These are phyloP conservation scores for Aspergillus chevalieri DNA, from an alignment of 2,329 filamentous ascomycete genomes.

Conservation along the genomic window DNA sequence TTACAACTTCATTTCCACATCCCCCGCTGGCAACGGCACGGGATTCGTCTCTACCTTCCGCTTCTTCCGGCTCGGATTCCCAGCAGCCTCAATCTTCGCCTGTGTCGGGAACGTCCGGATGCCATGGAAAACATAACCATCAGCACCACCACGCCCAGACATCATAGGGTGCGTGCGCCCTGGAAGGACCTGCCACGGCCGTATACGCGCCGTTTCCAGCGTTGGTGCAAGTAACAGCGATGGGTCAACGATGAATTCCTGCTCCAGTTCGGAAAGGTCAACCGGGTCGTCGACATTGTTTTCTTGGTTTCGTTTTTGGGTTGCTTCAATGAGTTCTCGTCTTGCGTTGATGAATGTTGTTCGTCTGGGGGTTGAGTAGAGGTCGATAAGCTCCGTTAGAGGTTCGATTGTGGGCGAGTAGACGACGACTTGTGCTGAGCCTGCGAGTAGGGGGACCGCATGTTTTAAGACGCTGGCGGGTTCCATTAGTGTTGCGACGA, in stretches of 20 bases:
- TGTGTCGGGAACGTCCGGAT: conserved; percentile 73
- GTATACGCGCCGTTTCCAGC: conserved; percentile 72
- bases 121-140: conserved; percentile 84
- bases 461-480: conserved; percentile 68
- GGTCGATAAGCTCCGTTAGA: conserved; percentile 69
- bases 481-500: conserved; percentile 78
- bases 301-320: conserved; percentile 3
- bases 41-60: conserved; percentile 49
- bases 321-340: conserved; percentile 21
- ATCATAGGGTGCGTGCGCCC: conserved; percentile 90
- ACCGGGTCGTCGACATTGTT: conserved; percentile 18
- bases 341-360: conserved; percentile 58
- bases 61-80: conserved; percentile 61
- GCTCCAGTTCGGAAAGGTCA: conserved; percentile 26
- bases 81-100: conserved; percentile 74
- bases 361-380: conserved; percentile 73
- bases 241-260: conserved; percentile 83
- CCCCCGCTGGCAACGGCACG: conserved; percentile 17
- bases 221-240: conserved; percentile 71
- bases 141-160: conserved; percentile 78
- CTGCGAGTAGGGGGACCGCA: conserved; percentile 70
- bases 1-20: conserved; percentile 27
- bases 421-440: conserved; percentile 77
- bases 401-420: conserved; percentile 79
- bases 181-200: conserved; percentile 85